Base-by-base conservation (phyloP, 2,329 filamentous ascomycete species). In the Drechslerella coelobrocha region DNA sequence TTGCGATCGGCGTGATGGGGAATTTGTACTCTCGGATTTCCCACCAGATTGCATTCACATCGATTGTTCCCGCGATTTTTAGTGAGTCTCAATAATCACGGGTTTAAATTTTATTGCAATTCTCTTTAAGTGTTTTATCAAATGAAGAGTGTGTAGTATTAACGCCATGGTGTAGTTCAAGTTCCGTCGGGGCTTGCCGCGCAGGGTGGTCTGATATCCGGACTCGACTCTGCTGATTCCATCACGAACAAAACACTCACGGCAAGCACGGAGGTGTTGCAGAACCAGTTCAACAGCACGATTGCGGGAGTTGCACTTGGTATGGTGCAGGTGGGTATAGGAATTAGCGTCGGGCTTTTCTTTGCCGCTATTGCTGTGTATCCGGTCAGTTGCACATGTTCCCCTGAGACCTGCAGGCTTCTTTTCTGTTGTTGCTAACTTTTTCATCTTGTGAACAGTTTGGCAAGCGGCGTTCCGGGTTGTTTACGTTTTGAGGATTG, bases 21-120 rank as follows among this genome's bases (percentile, higher is more conserved):
- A 95, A 95, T 74, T 77, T 91, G 1, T 93, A 94, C 80, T 88
- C 88, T 12, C 84, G 90, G 1, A 80, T 86, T 4, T 86, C 88
- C 10, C 91, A 92, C 77, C 89, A 89, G 1, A 84, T 96, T 1
- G 92, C 92, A 0, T 91, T 91, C 0, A 90, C 91, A 0, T 89
- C 90, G 1, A 90, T 96, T 83, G 81, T 96, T 8, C 92, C 92
- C 0, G 92, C 89, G 3, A 95, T 96, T 73, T 95, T 95, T 73
- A 63, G 66, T 63, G 23, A 50, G 66, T 63, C 27, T 51, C 6
- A 6, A 12, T 10, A 23, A 4, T 9, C 84, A 87, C 23, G 17
- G 3, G 4, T 14, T 3, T 59, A 27, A 47, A 45, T 29, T 41
- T 8, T 29, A 53, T 7, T n/a, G 43, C 21, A n/a, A n/a, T n/a